These are phyloP conservation scores for Penicillium sp. DNA, from an alignment of 2,329 filamentous ascomycete species.

Conservation along the genomic window DNA sequence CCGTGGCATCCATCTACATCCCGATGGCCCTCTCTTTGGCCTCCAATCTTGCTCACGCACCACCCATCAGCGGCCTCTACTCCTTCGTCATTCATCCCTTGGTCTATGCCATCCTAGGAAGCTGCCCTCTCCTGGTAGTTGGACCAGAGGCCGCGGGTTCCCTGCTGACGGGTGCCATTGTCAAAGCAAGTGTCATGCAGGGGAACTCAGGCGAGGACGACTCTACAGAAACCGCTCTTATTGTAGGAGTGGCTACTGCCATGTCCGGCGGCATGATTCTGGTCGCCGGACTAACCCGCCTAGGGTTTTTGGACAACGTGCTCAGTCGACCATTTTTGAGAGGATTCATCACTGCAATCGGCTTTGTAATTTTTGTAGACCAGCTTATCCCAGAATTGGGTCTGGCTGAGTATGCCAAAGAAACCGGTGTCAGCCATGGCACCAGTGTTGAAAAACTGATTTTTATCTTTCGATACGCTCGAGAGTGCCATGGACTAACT, in stretches of 20 bases:
- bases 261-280: slow-evolving; percentile 86
- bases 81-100: slow-evolving; percentile 90
- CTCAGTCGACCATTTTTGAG: slow-evolving; percentile 87
- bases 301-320: slow-evolving; percentile 93
- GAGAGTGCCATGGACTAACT: slow-evolving; percentile 71
- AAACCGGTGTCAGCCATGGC: slow-evolving; percentile 67
- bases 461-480: slow-evolving; percentile 70
- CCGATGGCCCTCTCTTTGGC: slow-evolving; percentile 95
- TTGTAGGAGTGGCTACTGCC: slow-evolving; percentile 84
- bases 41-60: slow-evolving; percentile 86
- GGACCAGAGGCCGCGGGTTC: slow-evolving; percentile 94
- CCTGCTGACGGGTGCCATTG: slow-evolving; percentile 81
- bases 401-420: slow-evolving; percentile 64
- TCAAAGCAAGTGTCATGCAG: slow-evolving; percentile 71
- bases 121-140: slow-evolving; percentile 88
- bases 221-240: slow-evolving; percentile 71
- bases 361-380: slow-evolving; percentile 93
- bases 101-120: slow-evolving; percentile 86
- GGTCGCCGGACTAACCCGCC: slow-evolving; percentile 76
- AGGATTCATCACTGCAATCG: slow-evolving; percentile 96
- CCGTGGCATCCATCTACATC: slow-evolving; percentile 98
- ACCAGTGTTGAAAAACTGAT: slow-evolving; percentile 82
- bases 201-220: slow-evolving; percentile 66
- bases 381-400: slow-evolving; percentile 91
- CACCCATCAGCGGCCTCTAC: slow-evolving; percentile 91